Conservation (phyloP, 2,329 filamentous ascomycete species). For the Cladophialophora bantiana region DNA sequence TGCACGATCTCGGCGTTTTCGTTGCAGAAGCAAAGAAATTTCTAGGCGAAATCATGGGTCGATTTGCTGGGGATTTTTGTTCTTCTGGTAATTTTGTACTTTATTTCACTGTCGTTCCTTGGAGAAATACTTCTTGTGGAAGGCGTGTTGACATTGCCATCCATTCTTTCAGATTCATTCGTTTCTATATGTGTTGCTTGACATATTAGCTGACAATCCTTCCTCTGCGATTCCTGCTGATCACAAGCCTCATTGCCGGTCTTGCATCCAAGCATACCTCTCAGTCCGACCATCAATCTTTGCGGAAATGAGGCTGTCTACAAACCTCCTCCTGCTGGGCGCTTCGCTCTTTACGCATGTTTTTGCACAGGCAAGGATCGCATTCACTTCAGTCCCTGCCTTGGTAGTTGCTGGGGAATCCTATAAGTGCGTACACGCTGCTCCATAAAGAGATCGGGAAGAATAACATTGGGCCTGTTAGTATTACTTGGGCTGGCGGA, state of each 20-base stretch:
- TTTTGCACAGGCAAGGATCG: conserved; percentile 55
- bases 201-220: not conserved
- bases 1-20: conserved; percentile 14
- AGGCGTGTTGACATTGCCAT: conserved; percentile 10
- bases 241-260: not conserved
- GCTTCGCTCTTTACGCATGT: conserved; percentile 54
- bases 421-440: conserved; percentile 31
- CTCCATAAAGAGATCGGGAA: not conserved
- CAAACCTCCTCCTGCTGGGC: conserved; percentile 56
- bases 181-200: not conserved
- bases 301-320: conserved; percentile 56
- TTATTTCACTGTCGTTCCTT: not conserved
- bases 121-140: not conserved
- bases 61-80: conserved; percentile 1
- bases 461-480: conserved; percentile 39
- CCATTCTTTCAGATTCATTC: conserved; percentile 9
- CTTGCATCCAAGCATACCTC: not conserved
- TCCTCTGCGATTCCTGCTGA: not conserved
- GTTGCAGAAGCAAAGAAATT: conserved; percentile 3
- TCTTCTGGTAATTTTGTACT: not conserved
- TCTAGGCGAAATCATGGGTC: not conserved
- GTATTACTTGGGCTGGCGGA: conserved; percentile 57
- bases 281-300: not conserved
- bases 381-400: conserved; percentile 61
- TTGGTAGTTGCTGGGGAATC: conserved; percentile 57